Base-by-base conservation (phyloP, 1,139 yeast species). In the Suzukiozyma palmioleophila region DNA sequence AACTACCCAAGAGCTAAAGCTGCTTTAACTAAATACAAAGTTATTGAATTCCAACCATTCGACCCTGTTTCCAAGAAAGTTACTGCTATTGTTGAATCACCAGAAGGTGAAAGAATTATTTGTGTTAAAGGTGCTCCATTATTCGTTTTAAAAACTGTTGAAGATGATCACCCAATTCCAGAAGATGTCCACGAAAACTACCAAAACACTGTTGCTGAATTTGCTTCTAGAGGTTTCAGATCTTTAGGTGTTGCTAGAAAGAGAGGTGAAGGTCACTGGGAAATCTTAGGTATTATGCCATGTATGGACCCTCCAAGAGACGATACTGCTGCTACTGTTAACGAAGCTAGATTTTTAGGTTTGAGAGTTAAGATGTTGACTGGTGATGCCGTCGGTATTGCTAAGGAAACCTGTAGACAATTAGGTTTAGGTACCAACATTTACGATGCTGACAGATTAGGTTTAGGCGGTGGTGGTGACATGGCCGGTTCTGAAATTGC, bases 201-300 rank as follows among this genome's bases (percentile, higher is more conserved):
- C 76, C 95, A 86, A 77, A 87, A 86, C 80, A 87, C 90, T 73
- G 96, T 89, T 64, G 95, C 95, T 64, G 96, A 88, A 77, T 87
- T 88, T 67, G 96, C 96, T 64, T 80, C 94, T 59, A 86, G 96
- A 83, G 96, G 96, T 83, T 88, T 88, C 95, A 81, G 96, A 75
- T 89, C 96, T 62, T 79, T 88, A 64, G 96, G 96, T 86, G 96
- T 88, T 76, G 96, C 96, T 58, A 88, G 95, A 80, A 88, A 88
- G 94, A 84, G 95, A 84, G 96, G 95, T 74, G 96, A 88, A 71
- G 96, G 95, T 67, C 95, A 87, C 83, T 88, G 96, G 96, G 96
- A 88, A 77, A 84, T 88, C 60, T 79, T 88, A 63, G 96, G 96
- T 75, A 90, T 88, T 76, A 87, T 88, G 95, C 95, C 96, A 69